Conservation (phyloP, 2,329 filamentous ascomycete genomes). For the Coniochaeta prunicola region DNA sequence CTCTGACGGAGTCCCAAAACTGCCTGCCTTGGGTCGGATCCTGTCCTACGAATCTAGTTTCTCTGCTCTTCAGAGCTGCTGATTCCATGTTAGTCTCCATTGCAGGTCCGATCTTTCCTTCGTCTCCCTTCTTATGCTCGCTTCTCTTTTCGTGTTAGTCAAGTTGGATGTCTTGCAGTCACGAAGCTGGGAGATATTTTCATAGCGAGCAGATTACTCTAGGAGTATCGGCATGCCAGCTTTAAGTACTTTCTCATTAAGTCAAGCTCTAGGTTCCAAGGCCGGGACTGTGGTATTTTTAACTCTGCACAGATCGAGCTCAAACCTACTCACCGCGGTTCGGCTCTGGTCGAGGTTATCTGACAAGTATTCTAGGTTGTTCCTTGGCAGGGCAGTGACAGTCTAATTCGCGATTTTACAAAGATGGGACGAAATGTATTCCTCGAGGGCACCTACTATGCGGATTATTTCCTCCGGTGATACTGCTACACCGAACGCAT, state of each 20-base stretch:
- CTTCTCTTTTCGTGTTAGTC: neutral
- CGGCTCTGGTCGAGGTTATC: neutral
- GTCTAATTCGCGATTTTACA: too few relatives aligned
- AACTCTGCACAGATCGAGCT: neutral
- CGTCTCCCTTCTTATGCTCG: neutral
- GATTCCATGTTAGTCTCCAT: neutral
- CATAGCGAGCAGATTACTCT: neutral
- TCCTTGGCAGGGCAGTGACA: too few relatives aligned
- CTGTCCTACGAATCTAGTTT: neutral
- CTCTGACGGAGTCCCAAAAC: slow-evolving; percentile 9
- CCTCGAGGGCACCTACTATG: too few relatives aligned
- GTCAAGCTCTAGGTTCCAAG: neutral
- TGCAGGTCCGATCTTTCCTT: neutral
- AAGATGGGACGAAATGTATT: too few relatives aligned
- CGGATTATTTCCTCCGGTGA: too few relatives aligned
- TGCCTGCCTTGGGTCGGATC: slow-evolving; percentile 5
- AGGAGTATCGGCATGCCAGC: neutral
- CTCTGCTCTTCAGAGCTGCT: neutral
- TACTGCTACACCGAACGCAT: too few relatives aligned
- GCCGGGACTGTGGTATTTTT: too few relatives aligned
- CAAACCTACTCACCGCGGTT: neutral
- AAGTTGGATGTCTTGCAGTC: neutral
- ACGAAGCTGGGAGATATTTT: neutral
- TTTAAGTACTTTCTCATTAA: neutral
- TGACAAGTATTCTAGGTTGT: too few relatives aligned